A percentile compares a stretch with the other conserved stretches of the same genome.
These are phyloP conservation scores for Prunus davidiana DNA, from an alignment of 306 rosid genomes.

Conservation along the genomic window DNA sequence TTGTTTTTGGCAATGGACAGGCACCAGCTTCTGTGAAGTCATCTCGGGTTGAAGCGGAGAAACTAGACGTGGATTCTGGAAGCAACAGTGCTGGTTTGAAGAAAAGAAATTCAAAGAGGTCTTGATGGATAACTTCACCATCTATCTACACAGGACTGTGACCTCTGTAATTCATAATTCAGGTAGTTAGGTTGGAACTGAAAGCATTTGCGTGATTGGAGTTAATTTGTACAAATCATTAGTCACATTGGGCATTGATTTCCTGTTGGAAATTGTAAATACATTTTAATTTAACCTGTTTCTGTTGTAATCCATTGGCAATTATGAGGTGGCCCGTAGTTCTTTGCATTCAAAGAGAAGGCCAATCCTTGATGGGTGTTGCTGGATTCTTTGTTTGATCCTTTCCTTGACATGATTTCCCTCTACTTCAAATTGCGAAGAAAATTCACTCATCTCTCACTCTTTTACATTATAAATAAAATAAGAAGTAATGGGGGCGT, in stretches of 20 bases:
- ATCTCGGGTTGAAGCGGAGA: constrained; percentile 31
- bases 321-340: not conserved
- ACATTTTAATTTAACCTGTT: not conserved
- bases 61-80: constrained; percentile 30
- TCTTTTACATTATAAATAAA: too few species aligned
- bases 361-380: too few species aligned
- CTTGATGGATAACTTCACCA: constrained; percentile 15
- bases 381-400: too few species aligned
- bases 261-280: not conserved
- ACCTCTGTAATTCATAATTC: constrained; percentile 36
- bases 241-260: not conserved
- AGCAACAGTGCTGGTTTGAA: constrained; percentile 35
- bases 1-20: constrained; percentile 27
- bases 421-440: too few species aligned
- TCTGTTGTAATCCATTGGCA: not conserved
- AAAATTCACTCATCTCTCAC: too few species aligned
- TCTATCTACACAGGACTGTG: constrained; percentile 17
- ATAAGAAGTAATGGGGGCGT: too few species aligned
- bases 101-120: constrained; percentile 14
- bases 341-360: not conserved
- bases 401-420: too few species aligned
- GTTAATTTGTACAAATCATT: not conserved
- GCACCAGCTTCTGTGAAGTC: constrained; percentile 26
- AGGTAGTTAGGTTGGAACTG: constrained; percentile 1
- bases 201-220: constrained; percentile 5